Base-by-base conservation (phyloP, 1,139 yeast species). In the Zygosaccharomyces pseudobailii region DNA sequence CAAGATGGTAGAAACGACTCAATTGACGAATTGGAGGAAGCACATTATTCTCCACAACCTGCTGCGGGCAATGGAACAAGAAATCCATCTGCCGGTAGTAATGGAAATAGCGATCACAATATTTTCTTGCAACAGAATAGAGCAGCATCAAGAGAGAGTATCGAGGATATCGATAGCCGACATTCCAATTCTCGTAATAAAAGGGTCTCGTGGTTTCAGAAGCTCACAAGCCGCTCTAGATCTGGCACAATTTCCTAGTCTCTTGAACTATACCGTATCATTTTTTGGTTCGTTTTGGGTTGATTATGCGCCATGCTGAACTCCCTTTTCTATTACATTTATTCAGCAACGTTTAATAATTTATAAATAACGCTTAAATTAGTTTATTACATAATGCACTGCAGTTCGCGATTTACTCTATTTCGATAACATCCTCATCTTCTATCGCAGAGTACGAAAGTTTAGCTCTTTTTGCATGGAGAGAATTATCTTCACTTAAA, bases 141-240 rank as follows among this genome's bases (percentile, higher is more conserved):
- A 24, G 43, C 43, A 19, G 36, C 23, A 4, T 31, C 36, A 6
- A 20, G 36, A n/a, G 43, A 33, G 8, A 33, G 37, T 28, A n/a
- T 33, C n/a, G 64, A 57, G 24, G 66, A 63, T 3, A 36, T 43
- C 9, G 60, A 56, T 22, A 65, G 61, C 5, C 51, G 56, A 27
- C 30, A 40, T 7, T 32, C 62, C 6, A 55, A 59, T 24, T 52
- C 60, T n/a, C 55, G 50, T 13, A 62, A 28, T 28, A 38, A 59
- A 46, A 54, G 67, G 39, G 61, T 59, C 45, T 57, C 64, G 21
- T 65, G 67, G 68, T 61, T 63, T 45, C 58, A 58, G 51, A 52
- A 63, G 51, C 51, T 64, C 36, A 59, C 55, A 34, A 61, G 64
- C 40, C 54, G 62, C 8, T 56, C 65, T 0, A 63, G 71, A 50